These are phyloP conservation scores for Endoconidiophora polonica DNA, from an alignment of 2,329 filamentous ascomycete species.

Conservation along the genomic window DNA sequence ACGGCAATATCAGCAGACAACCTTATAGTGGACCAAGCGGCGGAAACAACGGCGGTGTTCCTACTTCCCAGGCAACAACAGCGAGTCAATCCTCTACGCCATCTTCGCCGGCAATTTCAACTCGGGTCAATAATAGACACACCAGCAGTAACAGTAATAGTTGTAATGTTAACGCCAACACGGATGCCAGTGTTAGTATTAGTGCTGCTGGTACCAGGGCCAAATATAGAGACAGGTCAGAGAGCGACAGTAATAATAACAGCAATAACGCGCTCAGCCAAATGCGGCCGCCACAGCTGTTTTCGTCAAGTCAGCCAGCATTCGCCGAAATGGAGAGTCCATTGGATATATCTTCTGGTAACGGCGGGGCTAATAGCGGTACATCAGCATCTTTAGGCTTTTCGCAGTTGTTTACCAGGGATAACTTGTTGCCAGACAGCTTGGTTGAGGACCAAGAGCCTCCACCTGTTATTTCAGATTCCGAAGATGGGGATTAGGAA, in stretches of 20 bases:
- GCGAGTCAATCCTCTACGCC: constrained; percentile 20
- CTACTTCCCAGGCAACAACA: constrained; percentile 28
- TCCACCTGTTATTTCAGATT: constrained; percentile 23
- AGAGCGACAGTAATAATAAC: background rate
- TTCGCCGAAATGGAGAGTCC: constrained; percentile 16
- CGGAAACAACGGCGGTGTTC: constrained; percentile 15
- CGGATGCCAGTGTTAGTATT: too few species aligned
- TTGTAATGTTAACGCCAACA: too few species aligned
- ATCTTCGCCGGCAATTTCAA: constrained; percentile 18
- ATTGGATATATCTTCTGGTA: constrained; percentile 2
- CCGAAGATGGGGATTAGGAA: constrained; percentile 18
- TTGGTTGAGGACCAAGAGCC: constrained; percentile 22
- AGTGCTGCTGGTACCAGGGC: background rate
- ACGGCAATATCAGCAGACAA: too few species aligned
- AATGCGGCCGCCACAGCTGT: constrained; percentile 2
- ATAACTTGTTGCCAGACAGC: constrained; percentile 32
- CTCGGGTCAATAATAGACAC: constrained; percentile 12
- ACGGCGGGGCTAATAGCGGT: constrained; percentile 6
- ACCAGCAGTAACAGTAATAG: too few species aligned
- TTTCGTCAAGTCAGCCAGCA: constrained; percentile 14
- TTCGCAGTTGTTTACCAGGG: constrained; percentile 35
- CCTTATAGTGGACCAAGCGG: constrained; percentile 10
- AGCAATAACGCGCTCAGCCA: constrained; percentile 2
- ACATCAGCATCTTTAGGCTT: constrained; percentile 16
- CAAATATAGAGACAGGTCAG: background rate